phyloP scores from a whole-genome alignment of 2,329 filamentous ascomycete genomes.

The Didymella exigua region DNA sequence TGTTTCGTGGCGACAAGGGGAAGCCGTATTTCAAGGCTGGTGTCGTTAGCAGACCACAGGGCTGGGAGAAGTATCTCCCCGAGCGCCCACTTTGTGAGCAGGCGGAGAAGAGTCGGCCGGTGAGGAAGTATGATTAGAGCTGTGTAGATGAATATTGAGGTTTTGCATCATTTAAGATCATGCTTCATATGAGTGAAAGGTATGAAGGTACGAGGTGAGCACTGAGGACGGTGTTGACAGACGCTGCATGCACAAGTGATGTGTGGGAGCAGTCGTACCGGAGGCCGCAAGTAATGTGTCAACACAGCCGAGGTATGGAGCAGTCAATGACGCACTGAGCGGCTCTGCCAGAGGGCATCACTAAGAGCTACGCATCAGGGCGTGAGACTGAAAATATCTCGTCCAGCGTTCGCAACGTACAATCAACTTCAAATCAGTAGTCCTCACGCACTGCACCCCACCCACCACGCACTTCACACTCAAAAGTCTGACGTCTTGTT shows the following conservation, averaged over 20 bases:
- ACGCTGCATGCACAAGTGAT: not conserved
- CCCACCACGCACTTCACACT: slow-evolving; percentile 1
- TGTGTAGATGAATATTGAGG: not conserved
- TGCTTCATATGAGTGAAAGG: too few species aligned
- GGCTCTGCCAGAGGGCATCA: not conserved
- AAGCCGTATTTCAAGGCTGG: slow-evolving; percentile 84
- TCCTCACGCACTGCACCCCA: too few species aligned
- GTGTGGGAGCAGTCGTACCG: not conserved
- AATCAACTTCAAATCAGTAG: not conserved
- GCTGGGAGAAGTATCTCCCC: slow-evolving; percentile 64
- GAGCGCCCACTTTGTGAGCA: slow-evolving; percentile 70
- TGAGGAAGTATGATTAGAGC: slow-evolving; percentile 44
- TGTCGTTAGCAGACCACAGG: slow-evolving; percentile 66
- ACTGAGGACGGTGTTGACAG: not conserved
- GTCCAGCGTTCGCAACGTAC: not conserved
- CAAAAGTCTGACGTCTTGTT: not conserved
- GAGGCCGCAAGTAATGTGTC: not conserved
- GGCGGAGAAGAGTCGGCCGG: slow-evolving; percentile 71
- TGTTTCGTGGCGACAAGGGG: slow-evolving; percentile 72
- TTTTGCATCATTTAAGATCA: too few species aligned
- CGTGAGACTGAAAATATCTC: not conserved
- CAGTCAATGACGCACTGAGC: not conserved
- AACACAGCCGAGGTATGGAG: not conserved
- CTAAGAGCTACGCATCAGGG: not conserved
- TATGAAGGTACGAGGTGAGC: not conserved